Evolutionary conservation across 2,329 filamentous ascomycete species (phyloP).

Genomic region (Calonectria crousiana): DNA sequence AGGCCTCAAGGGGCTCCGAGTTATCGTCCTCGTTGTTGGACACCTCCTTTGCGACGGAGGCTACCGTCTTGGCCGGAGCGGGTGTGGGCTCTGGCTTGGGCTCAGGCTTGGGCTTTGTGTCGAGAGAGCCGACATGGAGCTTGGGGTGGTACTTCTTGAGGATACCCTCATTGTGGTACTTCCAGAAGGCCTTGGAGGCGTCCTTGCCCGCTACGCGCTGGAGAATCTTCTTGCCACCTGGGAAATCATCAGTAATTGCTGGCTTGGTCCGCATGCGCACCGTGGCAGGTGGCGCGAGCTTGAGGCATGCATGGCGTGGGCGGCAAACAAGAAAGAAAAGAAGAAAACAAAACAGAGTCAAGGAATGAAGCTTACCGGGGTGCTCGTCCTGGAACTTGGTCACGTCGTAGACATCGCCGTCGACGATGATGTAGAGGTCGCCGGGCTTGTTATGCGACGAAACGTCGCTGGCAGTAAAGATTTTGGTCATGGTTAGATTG

Average conservation of each 20-base stretch:
- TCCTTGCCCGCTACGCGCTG: constrained; percentile 74
- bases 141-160: constrained; percentile 87
- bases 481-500: constrained; percentile 80
- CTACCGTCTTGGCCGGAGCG: constrained; percentile 43
- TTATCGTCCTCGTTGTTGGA: constrained; percentile 53
- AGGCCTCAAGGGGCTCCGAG: constrained; percentile 83
- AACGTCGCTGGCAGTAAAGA: constrained; percentile 86
- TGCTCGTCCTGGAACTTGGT: constrained; percentile 90
- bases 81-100: constrained; percentile 56
- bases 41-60: constrained; percentile 59
- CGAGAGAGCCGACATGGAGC: constrained; percentile 87
- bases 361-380: constrained; percentile 69
- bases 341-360: not conserved
- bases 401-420: constrained; percentile 95
- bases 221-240: constrained; percentile 75
- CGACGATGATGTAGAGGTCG: constrained; percentile 89
- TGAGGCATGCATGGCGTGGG: not conserved
- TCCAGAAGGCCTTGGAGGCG: constrained; percentile 77
- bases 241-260: constrained; percentile 26
- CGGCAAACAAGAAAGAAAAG: not conserved
- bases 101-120: constrained; percentile 81
- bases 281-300: not conserved
- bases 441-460: constrained; percentile 91
- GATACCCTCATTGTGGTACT: constrained; percentile 86
- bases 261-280: not conserved